A percentile compares a stretch with the other conserved stretches of the same genome.
Conservation (phyloP, 2,329 filamentous ascomycete species). For the Colletotrichum costaricense region DNA sequence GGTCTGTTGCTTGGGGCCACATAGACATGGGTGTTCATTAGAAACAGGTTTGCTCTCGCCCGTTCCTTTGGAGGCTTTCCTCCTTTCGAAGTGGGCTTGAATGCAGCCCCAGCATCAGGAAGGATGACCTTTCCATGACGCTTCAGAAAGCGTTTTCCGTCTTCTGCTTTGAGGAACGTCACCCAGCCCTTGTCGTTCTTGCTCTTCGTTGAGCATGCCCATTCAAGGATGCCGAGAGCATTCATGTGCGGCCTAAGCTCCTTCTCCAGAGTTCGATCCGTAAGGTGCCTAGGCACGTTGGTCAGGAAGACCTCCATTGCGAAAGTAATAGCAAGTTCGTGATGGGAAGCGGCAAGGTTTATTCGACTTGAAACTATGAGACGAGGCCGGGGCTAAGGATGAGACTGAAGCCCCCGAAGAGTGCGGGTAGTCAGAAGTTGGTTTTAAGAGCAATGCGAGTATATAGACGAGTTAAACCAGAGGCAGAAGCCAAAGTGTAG, state of each 20-base stretch:
- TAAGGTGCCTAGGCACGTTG: constrained; percentile 55
- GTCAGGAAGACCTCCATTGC: constrained; percentile 59
- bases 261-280: constrained; percentile 48
- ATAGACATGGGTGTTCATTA: constrained; percentile 44
- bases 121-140: constrained; percentile 45
- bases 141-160: constrained; percentile 57
- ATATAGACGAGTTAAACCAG: not conserved
- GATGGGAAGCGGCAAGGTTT: not conserved
- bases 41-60: constrained; percentile 44
- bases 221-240: constrained; percentile 54
- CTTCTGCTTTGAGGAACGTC: constrained; percentile 52
- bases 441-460: not conserved
- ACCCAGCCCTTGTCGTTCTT: constrained; percentile 50
- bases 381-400: not conserved
- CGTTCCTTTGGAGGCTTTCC: constrained; percentile 34
- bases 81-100: not conserved
- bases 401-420: not conserved
- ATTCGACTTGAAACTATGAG: not conserved
- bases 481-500: not conserved
- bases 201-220: constrained; percentile 54
- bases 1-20: constrained; percentile 48
- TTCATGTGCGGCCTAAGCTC: constrained; percentile 55
- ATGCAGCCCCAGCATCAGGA: constrained; percentile 1
- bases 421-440: not conserved
- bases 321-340: too few relatives aligned